Conservation (phyloP, 225 moss, liverwort and hornwort species). For the Bryum argenteum region DNA sequence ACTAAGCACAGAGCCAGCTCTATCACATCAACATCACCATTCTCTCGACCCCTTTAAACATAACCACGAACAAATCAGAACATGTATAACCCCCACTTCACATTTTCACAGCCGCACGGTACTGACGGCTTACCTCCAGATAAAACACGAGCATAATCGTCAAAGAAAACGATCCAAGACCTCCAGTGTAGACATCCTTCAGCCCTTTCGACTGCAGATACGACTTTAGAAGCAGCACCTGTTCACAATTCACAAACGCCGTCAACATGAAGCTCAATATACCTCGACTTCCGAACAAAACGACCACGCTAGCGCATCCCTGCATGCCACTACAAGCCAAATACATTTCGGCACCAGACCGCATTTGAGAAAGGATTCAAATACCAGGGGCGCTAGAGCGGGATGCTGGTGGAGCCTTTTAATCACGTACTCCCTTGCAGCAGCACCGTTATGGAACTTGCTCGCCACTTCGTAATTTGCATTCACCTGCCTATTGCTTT, state of each 20-base stretch:
- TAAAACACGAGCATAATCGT: conserved; percentile 99
- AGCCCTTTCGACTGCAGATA: conserved; percentile 79
- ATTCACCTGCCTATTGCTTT: conserved; percentile 46
- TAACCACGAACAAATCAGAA: neutral
- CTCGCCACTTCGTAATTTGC: conserved; percentile 76
- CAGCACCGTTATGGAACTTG: conserved; percentile 87
- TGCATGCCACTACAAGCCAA: neutral
- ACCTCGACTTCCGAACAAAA: conserved; percentile 12
- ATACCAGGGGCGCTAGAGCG: conserved; percentile 95
- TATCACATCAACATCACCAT: neutral
- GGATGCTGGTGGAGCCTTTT: conserved; percentile 78
- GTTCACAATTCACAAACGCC: conserved; percentile 21
- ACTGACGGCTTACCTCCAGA: conserved; percentile 63
- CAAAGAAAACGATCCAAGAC: conserved; percentile 96
- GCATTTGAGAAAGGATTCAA: conserved; percentile 4
- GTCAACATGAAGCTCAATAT: conserved; percentile 18
- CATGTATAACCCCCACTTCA: neutral
- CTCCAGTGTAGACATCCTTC: conserved; percentile 96
- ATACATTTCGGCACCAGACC: neutral
- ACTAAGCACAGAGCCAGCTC: neutral
- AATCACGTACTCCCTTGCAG: conserved; percentile 91
- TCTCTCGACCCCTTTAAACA: neutral
- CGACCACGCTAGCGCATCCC: neutral
- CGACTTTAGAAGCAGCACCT: conserved; percentile 94
- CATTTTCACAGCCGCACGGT: neutral